Evolutionary conservation across 2,329 filamentous ascomycete genomes (phyloP).

Genomic region (Didymellaceae sp.): DNA sequence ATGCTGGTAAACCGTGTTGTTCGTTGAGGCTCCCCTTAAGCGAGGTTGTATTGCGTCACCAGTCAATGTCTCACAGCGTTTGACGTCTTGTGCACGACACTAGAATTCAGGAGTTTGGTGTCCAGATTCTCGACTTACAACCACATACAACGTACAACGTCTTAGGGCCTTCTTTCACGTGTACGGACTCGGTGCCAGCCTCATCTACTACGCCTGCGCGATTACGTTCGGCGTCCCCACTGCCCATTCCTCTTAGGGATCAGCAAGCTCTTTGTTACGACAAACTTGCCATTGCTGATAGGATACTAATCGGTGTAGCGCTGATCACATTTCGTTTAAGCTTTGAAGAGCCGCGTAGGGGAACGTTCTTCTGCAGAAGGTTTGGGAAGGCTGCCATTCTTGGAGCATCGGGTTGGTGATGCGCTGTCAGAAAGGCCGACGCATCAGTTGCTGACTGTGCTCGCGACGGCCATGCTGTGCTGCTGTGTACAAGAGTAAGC

Average conservation of each 20-base stretch:
- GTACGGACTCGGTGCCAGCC: too few species aligned
- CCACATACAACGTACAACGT: not conserved
- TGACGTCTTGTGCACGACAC: conserved; percentile 1
- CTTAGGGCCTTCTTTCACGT: not conserved
- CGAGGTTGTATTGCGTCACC: conserved; percentile 6
- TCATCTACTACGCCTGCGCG: too few species aligned
- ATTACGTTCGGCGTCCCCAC: too few species aligned
- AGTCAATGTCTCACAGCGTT: conserved; percentile 3
- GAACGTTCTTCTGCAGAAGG: not conserved
- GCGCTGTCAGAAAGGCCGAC: not conserved
- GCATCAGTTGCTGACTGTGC: not conserved
- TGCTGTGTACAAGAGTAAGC: not conserved
- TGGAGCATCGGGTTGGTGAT: not conserved
- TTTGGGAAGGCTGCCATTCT: not conserved
- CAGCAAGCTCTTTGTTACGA: too few species aligned
- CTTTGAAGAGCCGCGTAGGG: not conserved
- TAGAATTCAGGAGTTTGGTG: not conserved
- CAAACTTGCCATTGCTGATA: too few species aligned
- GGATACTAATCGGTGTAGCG: not conserved
- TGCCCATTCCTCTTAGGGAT: too few species aligned
- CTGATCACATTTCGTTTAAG: not conserved
- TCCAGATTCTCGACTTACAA: not conserved
- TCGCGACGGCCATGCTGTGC: not conserved
- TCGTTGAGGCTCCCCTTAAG: not conserved
- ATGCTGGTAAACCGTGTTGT: not conserved